Evolutionary conservation across 2,329 filamentous ascomycete genomes (phyloP), one percentile per base, ranked within the genome.

Genomic region (Emydomyces testavorans): DNA sequence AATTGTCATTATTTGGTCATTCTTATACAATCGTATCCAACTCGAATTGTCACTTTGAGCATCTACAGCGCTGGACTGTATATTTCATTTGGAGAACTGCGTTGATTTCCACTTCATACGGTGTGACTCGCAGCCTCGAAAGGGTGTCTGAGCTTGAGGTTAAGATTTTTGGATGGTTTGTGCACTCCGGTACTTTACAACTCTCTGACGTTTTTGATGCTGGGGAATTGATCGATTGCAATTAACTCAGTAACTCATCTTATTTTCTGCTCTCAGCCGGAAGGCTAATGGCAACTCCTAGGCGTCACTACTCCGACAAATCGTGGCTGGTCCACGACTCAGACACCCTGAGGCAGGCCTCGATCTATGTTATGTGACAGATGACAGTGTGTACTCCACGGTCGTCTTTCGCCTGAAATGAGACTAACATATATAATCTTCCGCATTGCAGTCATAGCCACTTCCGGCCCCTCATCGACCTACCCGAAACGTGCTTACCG

Each of bases 281-380:
- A 13, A 18, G 38, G 36, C 20, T 47, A 26, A 37, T 16, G 28
- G 24, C 2, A 11, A 11, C 18, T 23, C 5, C 44, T 46, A 72
- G 85, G 75, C 83, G 47, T 86, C 82, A 18, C 69, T 96, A 52
- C 76, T 96, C 56, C 85, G 90, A 58, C 86, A 94, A 63, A 85
- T 96, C 54, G 87, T 96, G 53, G 88, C 92, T 37, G 83, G 89
- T 7, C 90, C 92, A 10, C 80, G 92, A 55, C 74, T 82, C 51
- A 79, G 82, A 58, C 89, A 96, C 63, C 76, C 84, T 24, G 90
- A 95, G 70, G 83, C 90, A 6, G 84, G 85, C 4, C 75, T 98
- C 21, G 92, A 98, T 63, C 76, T 98, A 37, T 96, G 90, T 73
- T 98, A 98, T 66, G 89, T 96, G 29, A 94, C 88, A 0, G 80